A percentile compares a stretch with the other conserved stretches of the same genome.
Conservation (phyloP, 1,284 basidiomycete genomes). For the Cryptococcus sp. region DNA sequence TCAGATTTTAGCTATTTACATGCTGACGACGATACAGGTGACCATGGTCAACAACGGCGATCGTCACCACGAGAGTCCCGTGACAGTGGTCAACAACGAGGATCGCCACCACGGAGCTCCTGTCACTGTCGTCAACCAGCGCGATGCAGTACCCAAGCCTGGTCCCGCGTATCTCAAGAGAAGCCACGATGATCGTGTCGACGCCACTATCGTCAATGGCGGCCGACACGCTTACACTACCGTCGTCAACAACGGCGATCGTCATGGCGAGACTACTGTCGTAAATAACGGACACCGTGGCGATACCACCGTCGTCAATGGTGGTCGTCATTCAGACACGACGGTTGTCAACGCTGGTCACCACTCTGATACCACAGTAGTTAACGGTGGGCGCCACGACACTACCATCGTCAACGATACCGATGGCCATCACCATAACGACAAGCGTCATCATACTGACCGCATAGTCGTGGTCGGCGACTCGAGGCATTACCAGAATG, state of each 20-base stretch:
- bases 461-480: constrained; percentile 20
- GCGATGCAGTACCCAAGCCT: not conserved
- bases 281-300: constrained; percentile 10
- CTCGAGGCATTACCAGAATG: constrained; percentile 15
- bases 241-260: not conserved
- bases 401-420: constrained; percentile 10
- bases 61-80: not conserved
- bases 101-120: constrained; percentile 1
- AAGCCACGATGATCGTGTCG: constrained; percentile 5
- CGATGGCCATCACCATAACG: constrained; percentile 8
- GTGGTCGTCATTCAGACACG: constrained; percentile 14
- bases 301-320: constrained; percentile 15
- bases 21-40: not conserved
- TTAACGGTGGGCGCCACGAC: constrained; percentile 14
- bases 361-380: constrained; percentile 4
- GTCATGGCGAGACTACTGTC: constrained; percentile 8
- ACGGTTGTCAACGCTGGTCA: constrained; percentile 12
- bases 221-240: constrained; percentile 4
- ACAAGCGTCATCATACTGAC: constrained; percentile 15
- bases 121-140: constrained; percentile 10
- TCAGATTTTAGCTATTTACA: not conserved
- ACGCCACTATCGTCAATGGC: constrained; percentile 5
- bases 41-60: constrained; percentile 6
- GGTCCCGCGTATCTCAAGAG: constrained; percentile 20
- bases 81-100: constrained; percentile 5